These are phyloP conservation scores for Tulasnella sp. DNA, from an alignment of 768 basidiomycete genomes.

Conservation along the genomic window DNA sequence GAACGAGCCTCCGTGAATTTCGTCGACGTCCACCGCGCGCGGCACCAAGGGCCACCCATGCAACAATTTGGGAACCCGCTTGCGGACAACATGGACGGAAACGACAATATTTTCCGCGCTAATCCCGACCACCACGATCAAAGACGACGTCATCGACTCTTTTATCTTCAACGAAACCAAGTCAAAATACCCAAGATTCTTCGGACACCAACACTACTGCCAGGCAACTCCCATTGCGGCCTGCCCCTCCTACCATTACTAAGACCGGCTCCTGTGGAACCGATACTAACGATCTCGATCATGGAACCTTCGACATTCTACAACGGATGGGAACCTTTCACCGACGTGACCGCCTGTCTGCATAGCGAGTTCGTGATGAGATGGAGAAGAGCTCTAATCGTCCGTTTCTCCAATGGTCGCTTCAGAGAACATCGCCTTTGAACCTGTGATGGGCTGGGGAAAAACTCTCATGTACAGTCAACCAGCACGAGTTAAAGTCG, in stretches of 20 bases:
- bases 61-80: too few species aligned
- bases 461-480: conserved; percentile 54
- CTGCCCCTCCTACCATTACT: neutral
- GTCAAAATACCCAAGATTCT: neutral
- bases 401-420: conserved; percentile 43
- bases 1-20: neutral
- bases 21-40: too few species aligned
- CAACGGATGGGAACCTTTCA: conserved; percentile 16
- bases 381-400: conserved; percentile 98
- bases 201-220: neutral
- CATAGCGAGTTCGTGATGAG: conserved; percentile 94
- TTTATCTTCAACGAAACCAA: neutral
- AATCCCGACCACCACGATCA: neutral
- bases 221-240: neutral
- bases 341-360: conserved; percentile 39
- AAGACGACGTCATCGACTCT: neutral
- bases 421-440: neutral
- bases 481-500: conserved; percentile 85
- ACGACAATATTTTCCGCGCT: neutral
- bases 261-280: neutral
- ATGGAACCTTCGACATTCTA: neutral
- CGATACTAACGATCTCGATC: neutral
- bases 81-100: neutral
- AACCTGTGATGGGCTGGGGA: neutral
- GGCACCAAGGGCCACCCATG: too few species aligned